Percentiles rank a stretch among this genome's conserved stretches.
These are phyloP conservation scores for Lentinula edodes DNA, from an alignment of 768 basidiomycete species.

Conservation along the genomic window DNA sequence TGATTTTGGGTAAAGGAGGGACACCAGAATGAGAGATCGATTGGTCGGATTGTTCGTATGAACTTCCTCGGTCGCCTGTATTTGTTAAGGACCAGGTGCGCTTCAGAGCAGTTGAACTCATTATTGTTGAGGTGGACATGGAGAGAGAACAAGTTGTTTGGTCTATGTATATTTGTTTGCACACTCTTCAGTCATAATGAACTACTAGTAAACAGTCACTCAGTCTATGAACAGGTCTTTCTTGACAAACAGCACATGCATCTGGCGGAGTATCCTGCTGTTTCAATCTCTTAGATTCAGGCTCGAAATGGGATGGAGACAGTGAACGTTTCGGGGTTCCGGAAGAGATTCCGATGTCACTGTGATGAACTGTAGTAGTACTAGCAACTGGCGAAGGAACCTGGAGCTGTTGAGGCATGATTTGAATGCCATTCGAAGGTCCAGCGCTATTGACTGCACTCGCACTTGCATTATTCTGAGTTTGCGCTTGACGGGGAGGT, in stretches of 20 bases:
- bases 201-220: too few relatives aligned
- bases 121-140: neutral
- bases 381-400: neutral
- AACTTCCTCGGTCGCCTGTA: conserved; percentile 7
- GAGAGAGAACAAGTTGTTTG: neutral
- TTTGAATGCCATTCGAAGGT: neutral
- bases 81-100: conserved; percentile 24
- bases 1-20: conserved; percentile 41
- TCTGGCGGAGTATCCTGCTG: conserved; percentile 6
- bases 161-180: neutral
- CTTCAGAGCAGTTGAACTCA: conserved; percentile 1
- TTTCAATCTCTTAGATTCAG: conserved; percentile 34
- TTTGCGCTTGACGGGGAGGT: neutral
- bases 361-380: neutral
- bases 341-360: neutral
- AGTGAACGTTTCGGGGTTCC: neutral
- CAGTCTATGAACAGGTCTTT: conserved; percentile 35
- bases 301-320: conserved; percentile 24
- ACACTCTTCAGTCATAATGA: too few relatives aligned
- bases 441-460: neutral
- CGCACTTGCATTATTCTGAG: neutral
- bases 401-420: neutral
- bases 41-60: conserved; percentile 16
- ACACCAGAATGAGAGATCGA: conserved; percentile 13
- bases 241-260: conserved; percentile 46